Evolutionary conservation across 208 protist species (phyloP).

Genomic region (Acanthamoeba lenticulata): DNA sequence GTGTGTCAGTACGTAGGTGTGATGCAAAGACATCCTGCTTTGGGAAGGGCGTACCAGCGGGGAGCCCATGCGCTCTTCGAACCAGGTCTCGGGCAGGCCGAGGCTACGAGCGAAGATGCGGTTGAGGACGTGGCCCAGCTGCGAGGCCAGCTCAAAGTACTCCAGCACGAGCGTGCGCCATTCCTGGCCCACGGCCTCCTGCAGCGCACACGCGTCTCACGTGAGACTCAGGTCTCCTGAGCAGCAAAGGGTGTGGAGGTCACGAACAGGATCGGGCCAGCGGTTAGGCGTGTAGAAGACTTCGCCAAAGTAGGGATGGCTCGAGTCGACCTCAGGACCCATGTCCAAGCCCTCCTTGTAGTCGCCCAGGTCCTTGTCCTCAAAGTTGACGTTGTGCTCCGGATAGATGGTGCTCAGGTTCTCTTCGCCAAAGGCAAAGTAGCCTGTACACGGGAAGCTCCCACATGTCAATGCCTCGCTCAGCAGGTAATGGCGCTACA

Average conservation of each 20-base stretch:
- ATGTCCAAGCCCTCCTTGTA: slow-evolving; percentile 19
- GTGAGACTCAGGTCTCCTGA: too few species aligned
- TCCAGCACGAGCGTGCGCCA: background rate
- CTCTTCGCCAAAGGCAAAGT: slow-evolving; percentile 39
- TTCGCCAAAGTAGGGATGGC: background rate
- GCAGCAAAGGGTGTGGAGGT: too few species aligned
- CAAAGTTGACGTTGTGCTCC: slow-evolving; percentile 14
- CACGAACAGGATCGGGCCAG: background rate
- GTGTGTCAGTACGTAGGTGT: background rate
- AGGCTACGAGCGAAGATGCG: background rate
- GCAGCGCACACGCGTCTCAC: too few species aligned
- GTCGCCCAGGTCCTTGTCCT: slow-evolving; percentile 24
- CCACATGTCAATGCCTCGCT: background rate
- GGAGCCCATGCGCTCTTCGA: background rate
- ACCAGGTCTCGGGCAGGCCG: slow-evolving; percentile 16
- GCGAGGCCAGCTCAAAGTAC: slow-evolving; percentile 1
- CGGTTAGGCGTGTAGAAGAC: slow-evolving; percentile 6
- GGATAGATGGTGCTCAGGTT: background rate
- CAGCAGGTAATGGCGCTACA: background rate
- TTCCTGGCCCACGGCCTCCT: background rate
- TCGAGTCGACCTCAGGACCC: background rate
- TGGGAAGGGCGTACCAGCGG: background rate
- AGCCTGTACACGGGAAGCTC: background rate
- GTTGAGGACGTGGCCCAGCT: background rate
- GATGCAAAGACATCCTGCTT: background rate